These are phyloP conservation scores for Bipolaris zeicola DNA, from an alignment of 2,329 filamentous ascomycete genomes.

Conservation along the genomic window DNA sequence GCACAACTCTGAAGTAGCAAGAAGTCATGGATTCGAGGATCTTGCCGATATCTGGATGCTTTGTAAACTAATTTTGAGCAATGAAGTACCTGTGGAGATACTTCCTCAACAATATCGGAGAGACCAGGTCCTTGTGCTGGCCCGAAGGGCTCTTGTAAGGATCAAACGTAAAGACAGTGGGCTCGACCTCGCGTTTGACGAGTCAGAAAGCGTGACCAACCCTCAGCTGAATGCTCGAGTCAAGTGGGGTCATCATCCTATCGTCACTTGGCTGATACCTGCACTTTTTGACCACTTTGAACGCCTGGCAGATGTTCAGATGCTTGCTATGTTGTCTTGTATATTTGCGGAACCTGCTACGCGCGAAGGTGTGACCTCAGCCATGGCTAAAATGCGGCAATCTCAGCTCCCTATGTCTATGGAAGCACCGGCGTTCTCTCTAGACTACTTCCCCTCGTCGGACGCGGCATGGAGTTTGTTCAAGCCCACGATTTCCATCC, in stretches of 20 bases:
- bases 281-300: slow-evolving; percentile 66
- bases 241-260: slow-evolving; percentile 63
- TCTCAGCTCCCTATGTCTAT: slow-evolving; percentile 49
- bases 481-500: slow-evolving; percentile 45
- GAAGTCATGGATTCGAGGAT: slow-evolving; percentile 71
- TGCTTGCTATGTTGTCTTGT: slow-evolving; percentile 69
- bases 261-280: slow-evolving; percentile 63
- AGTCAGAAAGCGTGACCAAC: slow-evolving; percentile 47
- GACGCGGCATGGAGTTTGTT: slow-evolving; percentile 53
- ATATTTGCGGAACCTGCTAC: slow-evolving; percentile 59
- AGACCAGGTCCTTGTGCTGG: slow-evolving; percentile 71
- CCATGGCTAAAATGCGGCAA: slow-evolving; percentile 45
- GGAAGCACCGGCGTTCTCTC: slow-evolving; percentile 53
- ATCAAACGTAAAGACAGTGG: slow-evolving; percentile 57
- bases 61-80: slow-evolving; percentile 75
- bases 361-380: slow-evolving; percentile 47
- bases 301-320: slow-evolving; percentile 64
- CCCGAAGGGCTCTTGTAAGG: slow-evolving; percentile 63
- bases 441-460: slow-evolving; percentile 55
- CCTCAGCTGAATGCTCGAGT: slow-evolving; percentile 52
- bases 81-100: slow-evolving; percentile 74
- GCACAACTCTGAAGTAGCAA: slow-evolving; percentile 81
- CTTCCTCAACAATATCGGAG: slow-evolving; percentile 60
- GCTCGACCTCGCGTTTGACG: slow-evolving; percentile 55
- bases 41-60: slow-evolving; percentile 85